Percentiles rank a stretch among this genome's conserved stretches.
Evolutionary conservation across 2,329 filamentous ascomycete species (phyloP).

Genomic region (Helotiales sp.): DNA sequence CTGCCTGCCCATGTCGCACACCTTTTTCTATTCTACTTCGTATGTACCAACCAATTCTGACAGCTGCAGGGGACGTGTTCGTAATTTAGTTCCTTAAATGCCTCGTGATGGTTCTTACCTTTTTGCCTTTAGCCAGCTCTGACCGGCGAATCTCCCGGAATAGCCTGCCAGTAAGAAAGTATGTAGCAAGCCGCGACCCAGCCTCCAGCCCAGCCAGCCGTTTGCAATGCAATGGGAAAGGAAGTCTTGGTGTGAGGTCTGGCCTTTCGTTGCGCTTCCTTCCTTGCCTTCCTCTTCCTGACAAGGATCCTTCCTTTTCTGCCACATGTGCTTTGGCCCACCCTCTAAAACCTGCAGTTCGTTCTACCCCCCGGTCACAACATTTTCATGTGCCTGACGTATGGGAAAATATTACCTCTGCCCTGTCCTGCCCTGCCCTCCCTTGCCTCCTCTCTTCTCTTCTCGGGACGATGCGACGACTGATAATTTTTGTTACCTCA

Average conservation of each 20-base stretch:
- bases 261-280: background rate
- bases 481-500: slow-evolving; percentile 18
- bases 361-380: slow-evolving; percentile 16
- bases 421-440: background rate
- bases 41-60: background rate
- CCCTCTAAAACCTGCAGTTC: slow-evolving; percentile 20
- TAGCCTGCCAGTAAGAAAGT: slow-evolving; percentile 3
- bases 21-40: no score
- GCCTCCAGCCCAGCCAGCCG: no score
- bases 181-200: background rate
- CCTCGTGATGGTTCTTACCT: slow-evolving; percentile 2
- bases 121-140: background rate
- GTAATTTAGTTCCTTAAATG: no score
- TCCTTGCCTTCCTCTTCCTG: background rate
- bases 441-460: background rate
- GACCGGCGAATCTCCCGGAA: background rate
- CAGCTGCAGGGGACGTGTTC: slow-evolving; percentile 11
- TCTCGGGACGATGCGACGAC: slow-evolving; percentile 10
- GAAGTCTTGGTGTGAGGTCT: background rate
- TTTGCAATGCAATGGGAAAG: no score
- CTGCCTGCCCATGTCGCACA: no score
- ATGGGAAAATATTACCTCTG: slow-evolving; percentile 22
- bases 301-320: slow-evolving; percentile 20
- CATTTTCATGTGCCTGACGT: slow-evolving; percentile 29
- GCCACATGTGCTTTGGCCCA: slow-evolving; percentile 15